Evolutionary conservation across 2,329 filamentous ascomycete genomes (phyloP), one percentile per base, ranked within the genome.

Genomic region (Pseudopithomyces maydicus): DNA sequence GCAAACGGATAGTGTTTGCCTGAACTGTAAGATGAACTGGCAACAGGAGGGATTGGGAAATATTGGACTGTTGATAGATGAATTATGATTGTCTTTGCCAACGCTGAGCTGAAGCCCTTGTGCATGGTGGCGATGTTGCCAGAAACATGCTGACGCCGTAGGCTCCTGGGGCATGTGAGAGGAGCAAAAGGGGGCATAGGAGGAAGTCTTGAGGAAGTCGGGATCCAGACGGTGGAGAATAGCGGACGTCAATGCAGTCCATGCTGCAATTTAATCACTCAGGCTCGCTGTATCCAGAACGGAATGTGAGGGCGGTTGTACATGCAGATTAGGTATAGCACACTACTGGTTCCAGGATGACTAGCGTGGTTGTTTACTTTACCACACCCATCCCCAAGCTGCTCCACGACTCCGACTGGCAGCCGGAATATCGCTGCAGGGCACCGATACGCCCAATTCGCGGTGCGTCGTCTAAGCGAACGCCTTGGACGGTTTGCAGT

Each of bases 351-450:
- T 67, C 64, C 17, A 42, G 48, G 67, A 67, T 65, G 66, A 68
- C 69, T 70, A 58, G 56, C 41, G 55, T 58, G 68, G 64, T 66
- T 73, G 71, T 74, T 70, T 71, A 74, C 70, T 64, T 70, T 52
- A 57, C 55, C 58, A 52, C 58, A 63, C 59, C 62, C 32, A 50
- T 62, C 42, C 58, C 60, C 62, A 63, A 61, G 55, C 68, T 64
- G 57, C 62, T 56, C 69, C 67, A 61, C 59, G 49, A 57, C 60
- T 55, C 64, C 65, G 62, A 70, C 65, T 61, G 62, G 47, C 57
- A 64, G 63, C 63, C 64, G 58, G 68, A 58, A 63, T 65, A 54
- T 49, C 55, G 56, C 55, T 54, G 47, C 61, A 56, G 61, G 60
- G 62, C 54, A 43, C 47, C 49, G 52, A 47, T 55, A 54, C 61